Evolutionary conservation across 1,284 basidiomycete species (phyloP), one percentile per base, ranked within the genome.

Genomic region (Amylostereum chailletii): DNA sequence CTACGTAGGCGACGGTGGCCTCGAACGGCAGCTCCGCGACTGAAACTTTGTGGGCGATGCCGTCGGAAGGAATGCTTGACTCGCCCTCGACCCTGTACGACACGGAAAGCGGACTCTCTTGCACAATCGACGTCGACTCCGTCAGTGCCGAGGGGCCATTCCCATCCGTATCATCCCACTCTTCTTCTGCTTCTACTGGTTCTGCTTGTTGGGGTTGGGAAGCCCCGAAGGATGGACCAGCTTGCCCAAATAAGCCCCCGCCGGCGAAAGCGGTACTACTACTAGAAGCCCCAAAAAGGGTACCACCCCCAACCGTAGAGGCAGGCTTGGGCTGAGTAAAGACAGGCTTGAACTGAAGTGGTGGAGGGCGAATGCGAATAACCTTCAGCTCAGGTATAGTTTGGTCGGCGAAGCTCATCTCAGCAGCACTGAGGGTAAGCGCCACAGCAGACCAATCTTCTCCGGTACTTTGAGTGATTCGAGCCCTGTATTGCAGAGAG

Each of bases 11-110:
- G 37, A 79, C 63, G 34, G 65, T 65, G 1, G 71, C 65, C 19
- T 73, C 64, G 54, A 81, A 75, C 1, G 67, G 63, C 30, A 81
- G 61, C 2, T 71, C 57, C 0, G 77, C 72, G 46, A 82, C 65
- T 8, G 71, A 66, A 4, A 81, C 77, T 47, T 75, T 74, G 60
- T 83, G 79, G 31, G 70, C 67, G 3, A 67, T 59, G 0, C 72
- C 75, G 57, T 80, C 78, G 51, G 71, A 75, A 0, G 76, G 74
- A 47, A 81, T 72, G 19, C 67, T 71, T 0, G 71, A 70, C 5
- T 63, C 55, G 2, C 75, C 76, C 31, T 72, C 69, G 10, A 81
- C 75, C 33, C 65, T 60, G 51, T 74, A 80, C 0, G 74, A 70
- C 11, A 74, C 64, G 1, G 76, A 70, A 19, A 79, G 63, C 3